Conservation (phyloP, 371 early-diverging fungal genomes). For the Synchytrium microbalum region DNA sequence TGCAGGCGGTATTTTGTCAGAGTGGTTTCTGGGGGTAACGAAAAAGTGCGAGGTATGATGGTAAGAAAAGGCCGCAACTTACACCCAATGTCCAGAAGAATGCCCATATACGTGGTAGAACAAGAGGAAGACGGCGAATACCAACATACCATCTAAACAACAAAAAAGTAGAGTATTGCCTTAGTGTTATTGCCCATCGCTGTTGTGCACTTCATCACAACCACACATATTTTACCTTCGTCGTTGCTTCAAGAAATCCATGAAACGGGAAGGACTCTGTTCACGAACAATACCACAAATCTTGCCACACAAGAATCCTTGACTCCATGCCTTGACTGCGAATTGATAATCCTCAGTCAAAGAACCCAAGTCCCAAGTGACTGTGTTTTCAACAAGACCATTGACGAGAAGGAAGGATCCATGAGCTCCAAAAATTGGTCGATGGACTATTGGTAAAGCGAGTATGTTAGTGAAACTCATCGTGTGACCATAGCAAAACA, state of each 20-base stretch:
- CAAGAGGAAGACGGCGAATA: conserved; percentile 32
- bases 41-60: too few species aligned
- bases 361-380: conserved; percentile 43
- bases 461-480: too few species aligned
- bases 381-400: conserved; percentile 41
- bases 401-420: conserved; percentile 44
- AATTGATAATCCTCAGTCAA: conserved; percentile 48
- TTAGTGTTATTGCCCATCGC: too few species aligned
- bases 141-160: conserved; percentile 51
- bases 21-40: too few species aligned
- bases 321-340: conserved; percentile 36
- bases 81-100: conserved; percentile 43
- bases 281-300: conserved; percentile 43
- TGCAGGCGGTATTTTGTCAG: too few species aligned
- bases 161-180: too few species aligned
- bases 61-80: too few species aligned
- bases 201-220: too few species aligned
- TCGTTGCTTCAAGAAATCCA: conserved; percentile 45
- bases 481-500: too few species aligned
- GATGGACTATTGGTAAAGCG: conserved; percentile 29
- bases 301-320: conserved; percentile 40
- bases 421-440: conserved; percentile 45
- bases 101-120: conserved; percentile 38
- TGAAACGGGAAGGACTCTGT: conserved; percentile 36
- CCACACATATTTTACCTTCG: too few species aligned